Evolutionary conservation across 2,329 filamentous ascomycete genomes (phyloP), one percentile per base, ranked within the genome.

Genomic region (Monilinia fructigena): DNA sequence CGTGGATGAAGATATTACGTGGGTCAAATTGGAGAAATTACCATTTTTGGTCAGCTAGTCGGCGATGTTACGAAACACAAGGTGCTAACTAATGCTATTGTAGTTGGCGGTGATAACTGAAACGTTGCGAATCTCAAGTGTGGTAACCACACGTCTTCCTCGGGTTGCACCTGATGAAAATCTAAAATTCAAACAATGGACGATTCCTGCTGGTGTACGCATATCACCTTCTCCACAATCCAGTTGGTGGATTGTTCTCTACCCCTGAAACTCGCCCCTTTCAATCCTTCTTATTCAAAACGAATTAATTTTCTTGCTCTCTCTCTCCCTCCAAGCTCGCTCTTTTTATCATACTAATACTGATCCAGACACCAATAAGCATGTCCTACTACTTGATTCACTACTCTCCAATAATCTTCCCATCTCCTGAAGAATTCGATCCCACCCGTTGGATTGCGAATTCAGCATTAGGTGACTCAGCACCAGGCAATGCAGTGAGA

Each of bases 131-230:
- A 23, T 65, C 1, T n/a, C 55, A 18, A 53, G 55, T 11, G 47
- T 65, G 3, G 71, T 74, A 18, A 72, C 70, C 7, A 71, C 70
- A 38, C 74, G 77, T 20, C 70, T 75, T 10, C 69, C 72, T 47
- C 70, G 76, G 20, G 69, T 76, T 28, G 66, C 71, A n/a, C 74
- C 70, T 1, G 71, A 70, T 38, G 70, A 68, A 64, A 70, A 38
- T 68, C 61, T 71, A 50, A 61, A 66, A 67, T 67, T 71, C 35
- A 31, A 68, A 16, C 55, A 72, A 20, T 71, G 68, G 71, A 53
- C 48, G 3, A 72, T 73, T 59, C 72, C 71, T 28, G 66, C 64
- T 2, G 76, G 78, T 7, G 69, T 71, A 64, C 47, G 67, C 59
- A 53, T 56, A 38, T 35, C 8, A 20, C 11, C 12, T 48, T 18